A percentile compares a stretch with the other conserved stretches of the same genome.
Evolutionary conservation across 345 rosid genomes (phyloP).

Genomic region (Lepidium africanum): DNA sequence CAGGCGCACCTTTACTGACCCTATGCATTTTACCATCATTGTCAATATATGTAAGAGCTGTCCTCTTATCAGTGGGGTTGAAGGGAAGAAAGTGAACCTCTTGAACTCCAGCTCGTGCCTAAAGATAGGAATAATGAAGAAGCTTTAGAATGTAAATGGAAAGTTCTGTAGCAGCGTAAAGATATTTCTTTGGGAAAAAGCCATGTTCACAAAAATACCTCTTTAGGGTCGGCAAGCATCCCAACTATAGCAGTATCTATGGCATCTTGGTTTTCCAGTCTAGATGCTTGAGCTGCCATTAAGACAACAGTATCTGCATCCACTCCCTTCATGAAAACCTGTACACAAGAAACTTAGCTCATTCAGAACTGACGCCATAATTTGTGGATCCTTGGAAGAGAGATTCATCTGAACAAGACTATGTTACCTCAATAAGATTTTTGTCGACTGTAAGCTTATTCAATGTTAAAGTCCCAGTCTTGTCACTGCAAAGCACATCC

Average conservation of each 20-base stretch:
- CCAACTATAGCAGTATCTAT: slow-evolving; percentile 95
- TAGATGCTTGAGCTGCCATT: slow-evolving; percentile 97
- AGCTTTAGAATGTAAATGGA: not conserved
- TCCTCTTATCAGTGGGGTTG: slow-evolving; percentile 96
- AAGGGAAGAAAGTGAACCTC: slow-evolving; percentile 97
- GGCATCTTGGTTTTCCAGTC: slow-evolving; percentile 94
- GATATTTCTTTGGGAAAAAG: not conserved
- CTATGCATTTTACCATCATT: slow-evolving; percentile 82
- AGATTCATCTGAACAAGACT: not conserved
- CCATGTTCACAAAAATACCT: slow-evolving; percentile 35
- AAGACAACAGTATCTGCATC: slow-evolving; percentile 80
- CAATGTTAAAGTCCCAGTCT: slow-evolving; percentile 95
- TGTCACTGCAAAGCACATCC: slow-evolving; percentile 99
- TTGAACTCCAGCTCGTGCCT: slow-evolving; percentile 96
- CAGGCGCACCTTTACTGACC: slow-evolving; percentile 99
- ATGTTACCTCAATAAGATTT: slow-evolving; percentile 80
- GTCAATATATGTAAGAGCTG: slow-evolving; percentile 83
- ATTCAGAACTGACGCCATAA: not conserved
- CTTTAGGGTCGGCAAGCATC: slow-evolving; percentile 97
- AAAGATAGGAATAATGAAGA: slow-evolving; percentile 6
- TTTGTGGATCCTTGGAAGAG: not conserved
- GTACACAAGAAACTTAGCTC: slow-evolving; percentile 2
- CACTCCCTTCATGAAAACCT: slow-evolving; percentile 91
- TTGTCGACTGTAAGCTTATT: slow-evolving; percentile 95
- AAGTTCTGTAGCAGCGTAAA: not conserved